phyloP scores from a whole-genome alignment of 108 stramenopile genomes.

The Nitzschia sp. region DNA sequence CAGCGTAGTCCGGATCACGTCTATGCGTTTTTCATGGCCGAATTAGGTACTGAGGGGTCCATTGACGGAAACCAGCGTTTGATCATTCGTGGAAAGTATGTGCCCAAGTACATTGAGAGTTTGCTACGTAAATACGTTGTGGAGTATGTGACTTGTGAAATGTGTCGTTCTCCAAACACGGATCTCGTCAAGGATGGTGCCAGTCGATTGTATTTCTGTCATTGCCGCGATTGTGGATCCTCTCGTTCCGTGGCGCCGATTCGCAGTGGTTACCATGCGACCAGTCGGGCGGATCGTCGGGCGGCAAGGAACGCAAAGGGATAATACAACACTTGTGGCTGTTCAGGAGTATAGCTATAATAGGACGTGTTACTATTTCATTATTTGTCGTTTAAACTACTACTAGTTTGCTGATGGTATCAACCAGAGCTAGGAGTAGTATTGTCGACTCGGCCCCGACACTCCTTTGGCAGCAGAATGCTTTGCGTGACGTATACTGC shows the following conservation, averaged over 20 bases:
- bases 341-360: too few relatives aligned
- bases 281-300: constrained; percentile 96
- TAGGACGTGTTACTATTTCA: too few relatives aligned
- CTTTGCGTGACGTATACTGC: too few relatives aligned
- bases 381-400: too few relatives aligned
- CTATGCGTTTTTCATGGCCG: constrained; percentile 99
- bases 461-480: too few relatives aligned
- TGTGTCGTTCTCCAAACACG: constrained; percentile 97
- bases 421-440: too few relatives aligned
- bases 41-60: constrained; percentile 97
- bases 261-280: constrained; percentile 98
- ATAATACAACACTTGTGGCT: too few relatives aligned
- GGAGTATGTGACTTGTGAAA: constrained; percentile 99
- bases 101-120: constrained; percentile 97
- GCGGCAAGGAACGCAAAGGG: constrained; percentile 91
- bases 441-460: too few relatives aligned
- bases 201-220: constrained; percentile 91
- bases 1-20: constrained; percentile 96
- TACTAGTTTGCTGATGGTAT: too few relatives aligned
- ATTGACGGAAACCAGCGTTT: constrained; percentile 99
- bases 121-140: constrained; percentile 98
- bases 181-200: constrained; percentile 91
- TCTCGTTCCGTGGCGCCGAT: constrained; percentile 94
- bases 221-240: constrained; percentile 94
- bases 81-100: constrained; percentile 96